phyloP scores from a whole-genome alignment of 2,329 filamentous ascomycete genomes.

The Ophiostoma quercus region DNA sequence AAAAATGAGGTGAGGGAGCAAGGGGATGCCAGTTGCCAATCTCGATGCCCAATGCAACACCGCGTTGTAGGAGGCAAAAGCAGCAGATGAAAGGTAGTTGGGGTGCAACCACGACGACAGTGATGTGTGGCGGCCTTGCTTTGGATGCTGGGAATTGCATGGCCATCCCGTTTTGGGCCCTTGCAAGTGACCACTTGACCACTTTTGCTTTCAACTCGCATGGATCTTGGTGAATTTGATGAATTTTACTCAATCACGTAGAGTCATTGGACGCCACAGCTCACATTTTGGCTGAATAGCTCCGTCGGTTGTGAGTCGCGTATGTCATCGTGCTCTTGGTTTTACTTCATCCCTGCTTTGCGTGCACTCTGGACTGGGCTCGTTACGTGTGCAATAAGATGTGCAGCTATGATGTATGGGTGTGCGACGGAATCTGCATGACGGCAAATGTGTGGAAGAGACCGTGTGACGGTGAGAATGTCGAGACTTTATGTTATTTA shows the following conservation, averaged over 20 bases:
- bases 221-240: not conserved
- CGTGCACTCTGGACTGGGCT: not conserved
- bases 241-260: no score
- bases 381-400: not conserved
- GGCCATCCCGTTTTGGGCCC: not conserved
- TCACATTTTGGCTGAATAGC: not conserved
- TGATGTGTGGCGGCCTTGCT: conserved; percentile 9
- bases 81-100: not conserved
- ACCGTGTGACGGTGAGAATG: not conserved
- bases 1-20: not conserved
- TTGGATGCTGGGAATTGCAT: not conserved
- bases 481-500: not conserved
- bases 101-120: not conserved
- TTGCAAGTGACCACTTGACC: not conserved
- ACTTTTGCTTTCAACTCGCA: not conserved
- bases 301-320: not conserved
- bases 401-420: not conserved
- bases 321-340: conserved; percentile 7
- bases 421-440: not conserved
- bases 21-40: not conserved
- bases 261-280: not conserved
- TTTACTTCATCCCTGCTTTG: not conserved
- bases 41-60: conserved; percentile 6
- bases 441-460: not conserved
- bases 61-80: not conserved